phyloP scores from a whole-genome alignment of 1,284 basidiomycete genomes.

The Moesziomyces sp. region DNA sequence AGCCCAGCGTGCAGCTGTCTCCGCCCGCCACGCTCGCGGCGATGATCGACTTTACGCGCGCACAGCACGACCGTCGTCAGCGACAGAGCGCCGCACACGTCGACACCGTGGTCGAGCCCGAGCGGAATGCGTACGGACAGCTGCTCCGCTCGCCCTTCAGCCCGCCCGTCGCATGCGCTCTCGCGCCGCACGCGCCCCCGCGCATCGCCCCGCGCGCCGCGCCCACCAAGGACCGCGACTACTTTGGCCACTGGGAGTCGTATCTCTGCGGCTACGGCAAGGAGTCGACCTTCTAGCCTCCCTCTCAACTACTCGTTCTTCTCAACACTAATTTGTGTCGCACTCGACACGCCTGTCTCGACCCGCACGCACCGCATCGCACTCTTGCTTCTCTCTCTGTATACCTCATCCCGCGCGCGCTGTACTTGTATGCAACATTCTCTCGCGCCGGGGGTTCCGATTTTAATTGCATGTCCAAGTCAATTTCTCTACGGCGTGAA shows the following conservation, averaged over 20 bases:
- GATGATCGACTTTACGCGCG: slow-evolving; percentile 36
- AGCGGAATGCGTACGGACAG: slow-evolving; percentile 18
- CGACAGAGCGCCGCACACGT: neutral
- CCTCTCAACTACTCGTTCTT: neutral
- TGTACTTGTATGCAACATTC: too few species aligned
- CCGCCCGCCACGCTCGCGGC: slow-evolving; percentile 14
- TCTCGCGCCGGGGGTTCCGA: too few species aligned
- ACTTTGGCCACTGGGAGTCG: slow-evolving; percentile 38
- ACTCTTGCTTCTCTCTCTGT: neutral
- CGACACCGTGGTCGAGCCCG: neutral
- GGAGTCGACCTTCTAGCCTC: slow-evolving; percentile 27
- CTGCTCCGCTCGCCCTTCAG: slow-evolving; percentile 12
- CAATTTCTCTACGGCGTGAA: neutral
- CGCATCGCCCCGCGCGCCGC: slow-evolving; percentile 18
- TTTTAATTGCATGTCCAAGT: neutral
- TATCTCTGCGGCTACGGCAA: slow-evolving; percentile 36
- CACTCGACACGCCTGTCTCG: neutral
- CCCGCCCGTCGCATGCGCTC: neutral
- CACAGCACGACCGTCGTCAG: neutral
- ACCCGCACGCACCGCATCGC: slow-evolving; percentile 1
- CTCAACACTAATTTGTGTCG: neutral
- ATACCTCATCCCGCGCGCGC: neutral
- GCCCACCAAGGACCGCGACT: slow-evolving; percentile 4
- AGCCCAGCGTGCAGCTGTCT: slow-evolving; percentile 2
- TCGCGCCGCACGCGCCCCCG: slow-evolving; percentile 5